Base-by-base conservation (phyloP, 2,329 filamentous ascomycete genomes). In the Ascochyta pisi region DNA sequence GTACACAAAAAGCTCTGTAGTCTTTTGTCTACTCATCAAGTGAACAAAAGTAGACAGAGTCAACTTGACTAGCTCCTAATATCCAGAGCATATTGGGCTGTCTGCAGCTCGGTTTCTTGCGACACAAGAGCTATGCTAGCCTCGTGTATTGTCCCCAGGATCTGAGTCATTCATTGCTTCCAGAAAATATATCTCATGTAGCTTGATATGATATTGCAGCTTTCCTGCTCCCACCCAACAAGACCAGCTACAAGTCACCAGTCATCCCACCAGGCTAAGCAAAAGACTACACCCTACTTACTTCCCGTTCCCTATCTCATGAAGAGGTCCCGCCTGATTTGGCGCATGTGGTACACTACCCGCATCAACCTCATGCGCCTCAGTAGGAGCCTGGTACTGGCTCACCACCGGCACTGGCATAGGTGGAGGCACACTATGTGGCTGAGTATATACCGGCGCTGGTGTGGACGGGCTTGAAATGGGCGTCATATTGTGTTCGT, bases 401-500 rank as follows among this genome's bases (percentile, higher is more conserved):
- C 35, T 57, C 4, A 54, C 48, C 16, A 51, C 43, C 35, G 45
- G 52, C 49, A 48, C 24, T 31, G 45, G 46, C 49, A 48, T 26
- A 4, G 53, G 37, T 24, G 58, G 26, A 31, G 45, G 29, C 16
- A 41, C 54, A 40, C 31, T 43, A 33, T 52, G 38, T 13, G 64
- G 63, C 47, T 67, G 63, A n/a, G 48, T 45, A 47, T 69, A 69
- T 16, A 61, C 59, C 1, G 67, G 68, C 9, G 63, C 65, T 3
- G 68, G 68, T 4, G 66, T 67, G 2, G 63, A 35, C 2, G 67
- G 67, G 57, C 61, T 64, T 5, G 63, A 68, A 22, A 68, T 58
- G 9, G 57, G 51, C 4, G 65, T 50, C 27, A 52, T 13, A 2
- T 53, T 52, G 34, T 65, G 64, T 22, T 67, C 63, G 4, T 65